These are phyloP conservation scores for Suhomyces xylopsoci DNA, from an alignment of 805 yeast genomes.

Conservation along the genomic window DNA sequence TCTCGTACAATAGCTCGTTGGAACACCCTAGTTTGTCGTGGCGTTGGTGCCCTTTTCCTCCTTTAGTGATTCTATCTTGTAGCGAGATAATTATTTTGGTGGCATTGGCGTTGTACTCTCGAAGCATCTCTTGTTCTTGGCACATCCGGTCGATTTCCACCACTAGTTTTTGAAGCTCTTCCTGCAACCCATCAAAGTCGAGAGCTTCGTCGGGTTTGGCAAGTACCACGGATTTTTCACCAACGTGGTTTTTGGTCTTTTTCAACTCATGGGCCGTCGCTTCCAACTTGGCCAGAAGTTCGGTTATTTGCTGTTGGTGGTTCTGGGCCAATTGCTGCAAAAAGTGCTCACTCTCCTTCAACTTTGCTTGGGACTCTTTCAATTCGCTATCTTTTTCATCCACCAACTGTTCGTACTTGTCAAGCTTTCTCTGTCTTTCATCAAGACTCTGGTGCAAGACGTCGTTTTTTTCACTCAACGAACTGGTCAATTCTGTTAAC, in stretches of 20 bases:
- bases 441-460: neutral
- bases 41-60: neutral
- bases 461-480: neutral
- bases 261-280: neutral
- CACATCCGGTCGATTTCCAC: neutral
- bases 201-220: neutral
- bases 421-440: neutral
- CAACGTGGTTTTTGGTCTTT: neutral
- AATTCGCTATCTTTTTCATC: neutral
- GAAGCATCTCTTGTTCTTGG: slow-evolving; percentile 1
- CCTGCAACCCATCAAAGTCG: neutral
- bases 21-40: neutral
- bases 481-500: neutral
- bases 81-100: neutral
- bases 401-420: neutral
- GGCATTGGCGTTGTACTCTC: neutral
- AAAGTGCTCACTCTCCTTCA: neutral
- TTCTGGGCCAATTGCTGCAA: neutral
- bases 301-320: neutral
- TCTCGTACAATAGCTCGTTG: neutral
- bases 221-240: neutral
- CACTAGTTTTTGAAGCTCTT: neutral
- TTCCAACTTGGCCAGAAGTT: neutral
- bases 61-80: neutral
- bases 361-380: neutral